phyloP scores from a whole-genome alignment of 371 early-diverging fungal genomes.

The Astathelohania contejeani region DNA sequence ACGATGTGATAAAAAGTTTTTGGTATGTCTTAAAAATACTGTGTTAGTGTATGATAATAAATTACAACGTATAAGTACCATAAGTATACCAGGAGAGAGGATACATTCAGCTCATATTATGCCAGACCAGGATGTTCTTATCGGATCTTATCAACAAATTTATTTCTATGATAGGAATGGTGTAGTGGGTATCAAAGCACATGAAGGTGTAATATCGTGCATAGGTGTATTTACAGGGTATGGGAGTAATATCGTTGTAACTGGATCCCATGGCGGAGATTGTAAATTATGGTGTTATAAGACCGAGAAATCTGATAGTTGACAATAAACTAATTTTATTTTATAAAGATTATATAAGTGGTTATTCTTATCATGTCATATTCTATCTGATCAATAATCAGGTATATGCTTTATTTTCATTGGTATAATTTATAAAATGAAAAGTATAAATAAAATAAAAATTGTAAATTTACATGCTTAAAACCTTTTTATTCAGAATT shows the following conservation, averaged over 20 bases:
- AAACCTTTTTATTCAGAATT: no score
- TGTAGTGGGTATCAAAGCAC: neutral
- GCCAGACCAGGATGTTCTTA: neutral
- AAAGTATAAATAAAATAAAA: no score
- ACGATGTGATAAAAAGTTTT: constrained; percentile 5
- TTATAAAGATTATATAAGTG: no score
- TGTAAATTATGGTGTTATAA: constrained; percentile 2
- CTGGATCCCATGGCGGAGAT: neutral
- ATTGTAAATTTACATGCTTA: no score
- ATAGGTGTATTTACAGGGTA: neutral
- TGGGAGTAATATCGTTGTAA: neutral
- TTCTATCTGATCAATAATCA: no score
- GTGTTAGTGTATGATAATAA: constrained; percentile 6
- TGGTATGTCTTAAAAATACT: constrained; percentile 15
- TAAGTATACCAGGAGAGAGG: neutral
- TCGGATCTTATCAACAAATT: constrained; percentile 1
- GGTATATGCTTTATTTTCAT: no score
- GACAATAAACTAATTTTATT: no score
- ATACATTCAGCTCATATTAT: neutral
- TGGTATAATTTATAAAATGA: no score
- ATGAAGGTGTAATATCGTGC: neutral
- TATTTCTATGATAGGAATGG: neutral
- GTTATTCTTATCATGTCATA: no score
- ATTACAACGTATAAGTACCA: constrained; percentile 2
- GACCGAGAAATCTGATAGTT: neutral